phyloP scores from a whole-genome alignment of 495 filamentous ascomycete species.

The Clohesyomyces aquaticus region DNA sequence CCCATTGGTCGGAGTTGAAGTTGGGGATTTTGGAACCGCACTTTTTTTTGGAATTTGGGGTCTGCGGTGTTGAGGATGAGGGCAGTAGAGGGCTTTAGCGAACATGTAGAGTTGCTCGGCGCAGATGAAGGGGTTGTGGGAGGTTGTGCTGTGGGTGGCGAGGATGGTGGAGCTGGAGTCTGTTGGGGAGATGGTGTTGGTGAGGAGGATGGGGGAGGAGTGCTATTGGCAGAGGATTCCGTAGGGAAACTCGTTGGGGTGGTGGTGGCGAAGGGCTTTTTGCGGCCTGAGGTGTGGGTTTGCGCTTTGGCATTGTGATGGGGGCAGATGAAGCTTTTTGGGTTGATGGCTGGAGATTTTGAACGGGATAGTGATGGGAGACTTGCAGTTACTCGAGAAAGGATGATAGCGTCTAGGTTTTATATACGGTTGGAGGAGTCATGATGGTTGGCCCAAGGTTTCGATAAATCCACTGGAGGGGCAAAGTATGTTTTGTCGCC shows the following conservation, averaged over 20 bases:
- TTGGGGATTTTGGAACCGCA: constrained; percentile 59
- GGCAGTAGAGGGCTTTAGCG: constrained; percentile 46
- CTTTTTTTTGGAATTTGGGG: constrained; percentile 50
- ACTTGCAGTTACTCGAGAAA: too few species aligned
- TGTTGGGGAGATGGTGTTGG: constrained; percentile 16
- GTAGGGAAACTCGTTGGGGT: constrained; percentile 13
- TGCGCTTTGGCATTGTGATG: not conserved
- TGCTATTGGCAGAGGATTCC: constrained; percentile 47
- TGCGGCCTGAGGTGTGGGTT: constrained; percentile 1
- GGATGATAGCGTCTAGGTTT: too few species aligned
- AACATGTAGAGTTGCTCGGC: constrained; percentile 39
- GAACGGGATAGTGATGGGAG: too few species aligned
- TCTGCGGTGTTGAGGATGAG: constrained; percentile 42
- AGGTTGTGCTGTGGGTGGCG: not conserved
- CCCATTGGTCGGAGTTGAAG: too few species aligned
- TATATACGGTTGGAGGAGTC: too few species aligned
- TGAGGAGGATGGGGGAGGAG: constrained; percentile 39
- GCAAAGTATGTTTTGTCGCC: too few species aligned
- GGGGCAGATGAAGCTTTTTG: not conserved
- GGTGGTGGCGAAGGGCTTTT: not conserved
- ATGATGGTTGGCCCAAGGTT: too few species aligned
- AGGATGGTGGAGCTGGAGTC: constrained; percentile 4
- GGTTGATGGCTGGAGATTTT: not conserved
- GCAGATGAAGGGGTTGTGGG: constrained; percentile 1
- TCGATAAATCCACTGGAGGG: too few species aligned